Conservation (phyloP, 495 filamentous ascomycete genomes). For the Copromyces sp. region DNA sequence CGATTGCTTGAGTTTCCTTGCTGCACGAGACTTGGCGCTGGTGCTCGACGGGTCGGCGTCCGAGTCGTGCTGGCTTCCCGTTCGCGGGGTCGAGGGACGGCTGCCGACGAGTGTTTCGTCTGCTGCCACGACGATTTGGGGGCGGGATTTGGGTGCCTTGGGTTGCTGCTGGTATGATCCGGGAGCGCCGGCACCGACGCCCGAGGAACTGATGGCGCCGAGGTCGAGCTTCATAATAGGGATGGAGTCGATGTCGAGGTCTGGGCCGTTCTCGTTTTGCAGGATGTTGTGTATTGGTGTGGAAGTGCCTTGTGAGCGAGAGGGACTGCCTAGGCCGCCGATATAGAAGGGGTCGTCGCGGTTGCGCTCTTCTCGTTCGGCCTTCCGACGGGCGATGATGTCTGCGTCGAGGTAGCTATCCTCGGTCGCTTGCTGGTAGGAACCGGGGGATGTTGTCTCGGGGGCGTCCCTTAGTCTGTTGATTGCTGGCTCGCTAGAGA, state of each 20-base stretch:
- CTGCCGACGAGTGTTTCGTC: slow-evolving; percentile 48
- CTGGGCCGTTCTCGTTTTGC: slow-evolving; percentile 54
- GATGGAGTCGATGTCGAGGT: slow-evolving; percentile 83
- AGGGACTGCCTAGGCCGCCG: slow-evolving; percentile 34
- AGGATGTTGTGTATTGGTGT: slow-evolving; percentile 67
- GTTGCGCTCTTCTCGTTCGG: slow-evolving; percentile 66
- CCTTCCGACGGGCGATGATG: slow-evolving; percentile 50
- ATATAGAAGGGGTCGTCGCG: slow-evolving; percentile 97
- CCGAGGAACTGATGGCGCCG: slow-evolving; percentile 31
- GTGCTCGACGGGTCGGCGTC: slow-evolving; percentile 21
- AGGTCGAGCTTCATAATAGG: slow-evolving; percentile 88
- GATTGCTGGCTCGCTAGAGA: slow-evolving; percentile 41
- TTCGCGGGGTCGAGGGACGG: slow-evolving; percentile 26
- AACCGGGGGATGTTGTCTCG: slow-evolving; percentile 32
- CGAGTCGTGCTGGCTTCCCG: slow-evolving; percentile 27
- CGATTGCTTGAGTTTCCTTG: slow-evolving; percentile 35
- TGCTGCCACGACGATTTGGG: slow-evolving; percentile 48
- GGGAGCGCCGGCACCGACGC: not conserved
- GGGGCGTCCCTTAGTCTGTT: slow-evolving; percentile 35
- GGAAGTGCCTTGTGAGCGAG: slow-evolving; percentile 32
- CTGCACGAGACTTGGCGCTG: slow-evolving; percentile 26
- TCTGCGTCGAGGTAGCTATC: slow-evolving; percentile 53
- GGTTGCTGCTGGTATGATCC: slow-evolving; percentile 10
- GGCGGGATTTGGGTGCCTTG: slow-evolving; percentile 21
- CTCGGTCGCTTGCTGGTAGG: slow-evolving; percentile 54